These are phyloP conservation scores for Allium fistulosum DNA, from an alignment of 106 monocot genomes.

Conservation along the genomic window DNA sequence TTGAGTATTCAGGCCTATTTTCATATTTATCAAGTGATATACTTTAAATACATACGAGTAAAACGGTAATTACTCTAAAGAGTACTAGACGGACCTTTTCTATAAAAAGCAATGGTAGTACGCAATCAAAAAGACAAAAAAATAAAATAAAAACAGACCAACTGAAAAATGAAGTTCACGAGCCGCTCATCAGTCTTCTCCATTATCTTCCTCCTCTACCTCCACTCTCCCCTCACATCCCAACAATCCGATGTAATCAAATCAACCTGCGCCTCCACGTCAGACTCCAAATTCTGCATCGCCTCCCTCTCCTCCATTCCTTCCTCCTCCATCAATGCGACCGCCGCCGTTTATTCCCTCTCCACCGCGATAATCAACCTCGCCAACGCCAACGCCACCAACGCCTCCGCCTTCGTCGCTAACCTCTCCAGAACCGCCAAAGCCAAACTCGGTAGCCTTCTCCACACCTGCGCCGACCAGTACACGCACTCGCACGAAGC, in stretches of 20 bases:
- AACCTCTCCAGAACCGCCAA: slow-evolving; percentile 13
- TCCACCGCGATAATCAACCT: slow-evolving; percentile 31
- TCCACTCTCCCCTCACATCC: not conserved
- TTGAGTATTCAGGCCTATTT: too few relatives aligned
- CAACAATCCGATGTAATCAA: slow-evolving; percentile 13
- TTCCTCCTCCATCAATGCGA: slow-evolving; percentile 28
- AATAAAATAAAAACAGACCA: too few relatives aligned
- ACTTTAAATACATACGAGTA: too few relatives aligned
- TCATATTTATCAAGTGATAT: too few relatives aligned
- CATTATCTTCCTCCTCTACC: not conserved
- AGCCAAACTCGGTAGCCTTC: slow-evolving; percentile 5
- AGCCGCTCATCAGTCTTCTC: not conserved
- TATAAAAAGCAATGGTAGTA: too few relatives aligned
- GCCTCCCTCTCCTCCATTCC: slow-evolving; percentile 36
- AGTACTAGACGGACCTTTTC: too few relatives aligned
- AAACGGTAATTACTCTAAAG: too few relatives aligned
- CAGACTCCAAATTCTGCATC: slow-evolving; percentile 63
- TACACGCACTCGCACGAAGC: slow-evolving; percentile 44
- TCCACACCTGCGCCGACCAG: slow-evolving; percentile 34
- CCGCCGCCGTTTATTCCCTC: slow-evolving; percentile 24
- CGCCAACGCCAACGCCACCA: slow-evolving; percentile 36
- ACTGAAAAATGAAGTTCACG: too few relatives aligned
- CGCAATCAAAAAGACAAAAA: too few relatives aligned
- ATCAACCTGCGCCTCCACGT: slow-evolving; percentile 41
- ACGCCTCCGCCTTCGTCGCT: slow-evolving; percentile 23